Base-by-base conservation (phyloP, 2,329 filamentous ascomycete species). In the Thelonectria blattea region DNA sequence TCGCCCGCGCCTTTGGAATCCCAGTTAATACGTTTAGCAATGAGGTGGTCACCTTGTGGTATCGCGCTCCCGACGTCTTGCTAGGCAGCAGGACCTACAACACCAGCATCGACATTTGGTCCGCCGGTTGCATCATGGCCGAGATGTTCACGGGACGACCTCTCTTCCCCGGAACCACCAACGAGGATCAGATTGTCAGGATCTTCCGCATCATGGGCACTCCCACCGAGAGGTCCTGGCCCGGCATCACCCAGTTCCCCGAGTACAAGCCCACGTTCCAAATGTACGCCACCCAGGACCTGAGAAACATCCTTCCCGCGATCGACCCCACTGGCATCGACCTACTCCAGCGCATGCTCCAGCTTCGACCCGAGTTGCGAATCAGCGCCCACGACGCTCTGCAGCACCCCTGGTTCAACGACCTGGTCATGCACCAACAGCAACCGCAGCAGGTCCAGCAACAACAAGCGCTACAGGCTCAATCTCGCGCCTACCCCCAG, bases 71-170 rank as follows among this genome's bases (percentile, higher is more conserved):
- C 0, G 95, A 99, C 71, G 95, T 99, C 48, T 85, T 99, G 52
- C 85, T 99, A 47, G 95, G 95, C 53, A 95, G 91, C 71, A 84
- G 95, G 66, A 98, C 95, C 20, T 99, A 99, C 81, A 99, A 97
- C 79, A 99, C 95, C n/a, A 96, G 92, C 79, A 98, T 99, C 76
- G 95, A 99, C 73, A 98, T 99, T 74, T 99, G 95, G 95, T 97
- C 92, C 7, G 95, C 95, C 7, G 95, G 95, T 58, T 99, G 95
- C 77, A 99, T 99, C 82, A 98, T 99, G 95, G 95, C 95, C 10
- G 95, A 99, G 79, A 97, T 99, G 93, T 98, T 96, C 77, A 97
- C 94, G 0, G 95, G 95, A 4, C 87, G 95, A 17, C 95, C 95
- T 0, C 85, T 99, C 7, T 99, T 99, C 80, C 95, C 95, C 0